Conservation (phyloP, 805 yeast species). For the Metschnikowia borealis region DNA sequence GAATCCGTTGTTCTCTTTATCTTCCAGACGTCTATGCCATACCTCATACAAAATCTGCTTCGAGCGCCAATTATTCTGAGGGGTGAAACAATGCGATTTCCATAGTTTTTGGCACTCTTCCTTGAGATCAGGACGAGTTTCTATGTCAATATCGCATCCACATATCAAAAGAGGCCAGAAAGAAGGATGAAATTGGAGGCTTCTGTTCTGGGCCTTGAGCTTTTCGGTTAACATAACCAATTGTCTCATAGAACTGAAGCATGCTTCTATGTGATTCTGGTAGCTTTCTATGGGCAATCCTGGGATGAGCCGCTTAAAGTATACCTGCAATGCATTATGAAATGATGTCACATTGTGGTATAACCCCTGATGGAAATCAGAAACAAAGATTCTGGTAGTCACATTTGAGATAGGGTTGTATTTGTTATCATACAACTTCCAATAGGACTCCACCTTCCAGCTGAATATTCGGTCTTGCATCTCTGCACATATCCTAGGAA, state of each 20-base stretch:
- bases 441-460: slow-evolving; percentile 41
- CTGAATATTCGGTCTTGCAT: slow-evolving; percentile 45
- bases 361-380: slow-evolving; percentile 39
- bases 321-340: slow-evolving; percentile 42
- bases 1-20: slow-evolving; percentile 41
- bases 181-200: slow-evolving; percentile 32
- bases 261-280: slow-evolving; percentile 32
- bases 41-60: slow-evolving; percentile 52
- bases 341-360: slow-evolving; percentile 36
- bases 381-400: slow-evolving; percentile 22
- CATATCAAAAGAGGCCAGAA: slow-evolving; percentile 49
- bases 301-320: slow-evolving; percentile 45
- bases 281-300: slow-evolving; percentile 32
- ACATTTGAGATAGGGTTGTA: slow-evolving; percentile 18
- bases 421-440: slow-evolving; percentile 35
- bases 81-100: slow-evolving; percentile 23
- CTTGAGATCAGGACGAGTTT: slow-evolving; percentile 27
- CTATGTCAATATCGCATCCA: slow-evolving; percentile 22
- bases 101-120: slow-evolving; percentile 30
- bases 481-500: slow-evolving; percentile 53
- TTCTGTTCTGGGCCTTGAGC: slow-evolving; percentile 5
- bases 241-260: slow-evolving; percentile 34
- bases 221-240: slow-evolving; percentile 17
- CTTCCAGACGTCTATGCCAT: slow-evolving; percentile 40
- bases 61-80: slow-evolving; percentile 48